Percentiles rank a stretch among this genome's conserved stretches.
Conservation (phyloP, 352 stramenopile species). For the Globisporangium irregulare region DNA sequence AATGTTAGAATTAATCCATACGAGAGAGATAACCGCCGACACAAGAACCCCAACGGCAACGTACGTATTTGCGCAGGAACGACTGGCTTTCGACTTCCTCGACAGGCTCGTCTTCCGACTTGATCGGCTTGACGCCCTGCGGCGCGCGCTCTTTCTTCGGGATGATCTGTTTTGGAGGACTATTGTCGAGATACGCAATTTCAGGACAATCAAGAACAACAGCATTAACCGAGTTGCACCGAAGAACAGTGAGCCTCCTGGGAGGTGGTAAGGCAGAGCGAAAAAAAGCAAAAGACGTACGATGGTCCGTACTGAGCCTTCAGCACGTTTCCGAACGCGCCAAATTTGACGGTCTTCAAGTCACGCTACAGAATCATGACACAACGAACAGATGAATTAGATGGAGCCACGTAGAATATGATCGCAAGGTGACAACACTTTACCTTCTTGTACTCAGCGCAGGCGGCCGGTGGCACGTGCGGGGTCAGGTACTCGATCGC, state of each 20-base stretch:
- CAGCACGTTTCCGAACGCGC: slow-evolving; percentile 50
- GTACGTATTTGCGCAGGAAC: slow-evolving; percentile 84
- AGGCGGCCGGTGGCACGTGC: slow-evolving; percentile 35
- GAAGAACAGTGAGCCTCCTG: background rate
- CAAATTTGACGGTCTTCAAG: slow-evolving; percentile 61
- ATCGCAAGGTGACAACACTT: no score
- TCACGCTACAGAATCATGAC: slow-evolving; percentile 26
- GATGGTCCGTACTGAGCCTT: slow-evolving; percentile 58
- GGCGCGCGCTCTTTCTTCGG: slow-evolving; percentile 60
- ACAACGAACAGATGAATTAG: background rate
- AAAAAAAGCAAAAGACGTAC: slow-evolving; percentile 29
- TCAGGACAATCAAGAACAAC: background rate
- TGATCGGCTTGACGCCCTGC: slow-evolving; percentile 69
- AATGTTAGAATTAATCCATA: background rate
- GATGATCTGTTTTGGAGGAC: slow-evolving; percentile 59
- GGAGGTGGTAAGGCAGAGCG: background rate
- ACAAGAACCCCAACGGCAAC: slow-evolving; percentile 15
- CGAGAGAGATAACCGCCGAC: background rate
- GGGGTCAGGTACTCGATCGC: slow-evolving; percentile 82
- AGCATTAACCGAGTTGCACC: background rate
- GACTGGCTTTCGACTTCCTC: slow-evolving; percentile 66
- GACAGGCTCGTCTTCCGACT: slow-evolving; percentile 54
- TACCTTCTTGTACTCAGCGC: slow-evolving; percentile 53
- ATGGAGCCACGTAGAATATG: no score
- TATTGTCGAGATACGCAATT: slow-evolving; percentile 15